Conservation (phyloP, 108 stramenopile genomes). For the Pseudonitzschia multiseries region DNA sequence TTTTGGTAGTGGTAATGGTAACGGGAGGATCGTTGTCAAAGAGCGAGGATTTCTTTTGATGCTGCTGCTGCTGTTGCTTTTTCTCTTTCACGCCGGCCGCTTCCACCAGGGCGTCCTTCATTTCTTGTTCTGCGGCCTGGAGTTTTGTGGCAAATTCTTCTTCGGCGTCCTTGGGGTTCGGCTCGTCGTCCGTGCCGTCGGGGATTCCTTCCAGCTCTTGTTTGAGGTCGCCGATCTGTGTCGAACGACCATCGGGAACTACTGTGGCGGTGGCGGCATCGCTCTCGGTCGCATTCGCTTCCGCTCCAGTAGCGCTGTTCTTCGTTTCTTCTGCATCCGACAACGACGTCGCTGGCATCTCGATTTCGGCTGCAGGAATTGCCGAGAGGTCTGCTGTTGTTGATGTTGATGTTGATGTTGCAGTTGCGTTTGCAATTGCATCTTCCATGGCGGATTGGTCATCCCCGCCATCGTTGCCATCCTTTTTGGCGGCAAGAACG, state of each 20-base stretch:
- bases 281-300: not conserved
- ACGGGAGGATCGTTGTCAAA: slow-evolving; percentile 8
- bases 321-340: not conserved
- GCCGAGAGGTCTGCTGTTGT: not conserved
- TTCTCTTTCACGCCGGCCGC: not conserved
- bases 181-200: not conserved
- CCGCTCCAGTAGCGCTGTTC: not conserved
- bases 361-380: not conserved
- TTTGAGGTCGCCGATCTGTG: not conserved
- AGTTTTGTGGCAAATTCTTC: slow-evolving; percentile 1
- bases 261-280: not conserved
- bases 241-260: not conserved
- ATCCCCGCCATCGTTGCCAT: not conserved
- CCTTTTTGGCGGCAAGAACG: not conserved
- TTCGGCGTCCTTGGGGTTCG: slow-evolving; percentile 2
- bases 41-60: not conserved
- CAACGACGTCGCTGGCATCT: not conserved
- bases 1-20: slow-evolving; percentile 36
- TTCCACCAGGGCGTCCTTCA: slow-evolving; percentile 9
- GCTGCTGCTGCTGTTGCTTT: not conserved
- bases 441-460: not conserved
- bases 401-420: too few relatives aligned
- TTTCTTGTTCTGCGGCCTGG: slow-evolving; percentile 3
- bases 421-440: too few relatives aligned
- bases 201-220: not conserved